Base-by-base conservation (phyloP, 805 yeast species). In the Candida ficus region DNA sequence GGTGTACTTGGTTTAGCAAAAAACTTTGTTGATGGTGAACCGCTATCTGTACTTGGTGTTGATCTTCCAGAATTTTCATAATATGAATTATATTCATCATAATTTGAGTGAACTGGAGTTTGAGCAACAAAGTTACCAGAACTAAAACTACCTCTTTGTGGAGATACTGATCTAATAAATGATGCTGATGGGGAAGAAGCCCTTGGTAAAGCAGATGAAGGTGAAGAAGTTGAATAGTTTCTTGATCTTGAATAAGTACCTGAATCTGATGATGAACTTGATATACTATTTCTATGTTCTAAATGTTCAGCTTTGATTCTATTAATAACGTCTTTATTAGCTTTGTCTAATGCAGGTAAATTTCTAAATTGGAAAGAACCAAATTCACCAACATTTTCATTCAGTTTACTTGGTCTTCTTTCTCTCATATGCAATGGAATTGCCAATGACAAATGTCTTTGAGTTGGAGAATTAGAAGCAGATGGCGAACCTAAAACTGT, bases 331-430 rank as follows among this genome's bases (percentile, higher is more conserved):
- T 90, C 97, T 56, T 87, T 88, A 57, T 93, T 93, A 8, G 96
- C 97, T 53, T 84, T 85, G 52, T 93, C 98, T 41, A 95, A 71
- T 6, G 93, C 93, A 5, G 91, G 81, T 46, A 93, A 65, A 58
- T 93, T 93, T 49, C 96, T 72, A 63, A 86, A 93, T 44, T 86
- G 82, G 61, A 93, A 93, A 4, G 93, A 82, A 0, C 99, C 99
- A 72, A 93, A 93, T 53, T 91, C 91, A 7, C 76, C 67, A 7
- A 70, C 66, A 19, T 30, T 42, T 42, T 83, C 91, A 38, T 82
- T 83, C 45, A 87, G 60, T 49, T 86, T 73, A 47, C 86, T 76
- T 3, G 87, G 78, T 37, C 93, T 68, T 42, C 91, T 71, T 48
- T 86, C 95, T 35, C 86, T 68, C 51, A 76, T 65, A 45, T 71